Percentiles rank a stretch among this genome's conserved stretches.
Evolutionary conservation across 2,329 filamentous ascomycete species (phyloP).

Genomic region (Lizonia empirigonia): DNA sequence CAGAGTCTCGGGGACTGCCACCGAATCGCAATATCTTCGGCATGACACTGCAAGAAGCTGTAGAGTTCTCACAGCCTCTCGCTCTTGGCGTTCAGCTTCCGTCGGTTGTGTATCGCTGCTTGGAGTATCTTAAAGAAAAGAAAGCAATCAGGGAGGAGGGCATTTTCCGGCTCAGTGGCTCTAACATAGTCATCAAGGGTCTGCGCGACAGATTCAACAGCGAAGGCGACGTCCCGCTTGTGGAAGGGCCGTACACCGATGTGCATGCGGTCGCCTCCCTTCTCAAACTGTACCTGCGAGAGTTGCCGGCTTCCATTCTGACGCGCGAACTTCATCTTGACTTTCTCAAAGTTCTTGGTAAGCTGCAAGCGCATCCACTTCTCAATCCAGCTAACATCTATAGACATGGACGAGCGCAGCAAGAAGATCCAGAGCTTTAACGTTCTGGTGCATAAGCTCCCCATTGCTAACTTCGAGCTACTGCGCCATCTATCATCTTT

Average conservation of each 20-base stretch:
- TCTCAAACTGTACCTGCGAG: constrained; percentile 90
- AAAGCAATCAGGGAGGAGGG: constrained; percentile 86
- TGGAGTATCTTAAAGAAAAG: constrained; percentile 87
- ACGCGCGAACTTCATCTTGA: constrained; percentile 89
- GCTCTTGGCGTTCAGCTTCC: constrained; percentile 79
- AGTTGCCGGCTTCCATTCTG: constrained; percentile 87
- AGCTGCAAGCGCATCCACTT: constrained; percentile 24
- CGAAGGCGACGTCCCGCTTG: constrained; percentile 87
- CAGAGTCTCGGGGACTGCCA: constrained; percentile 41
- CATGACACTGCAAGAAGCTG: constrained; percentile 81
- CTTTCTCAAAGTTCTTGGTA: constrained; percentile 78
- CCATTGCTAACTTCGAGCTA: constrained; percentile 78
- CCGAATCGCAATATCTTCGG: constrained; percentile 74
- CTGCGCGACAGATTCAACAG: constrained; percentile 91
- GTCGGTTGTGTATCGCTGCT: constrained; percentile 91
- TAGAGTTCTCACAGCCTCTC: constrained; percentile 75
- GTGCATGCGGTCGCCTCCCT: constrained; percentile 95
- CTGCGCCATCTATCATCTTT: constrained; percentile 86
- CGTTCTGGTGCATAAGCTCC: constrained; percentile 78
- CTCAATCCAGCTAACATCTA: constrained; percentile 27
- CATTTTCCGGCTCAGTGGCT: constrained; percentile 96
- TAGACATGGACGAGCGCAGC: constrained; percentile 72
- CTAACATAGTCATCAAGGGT: constrained; percentile 89
- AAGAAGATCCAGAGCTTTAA: constrained; percentile 81
- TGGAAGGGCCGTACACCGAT: constrained; percentile 88